phyloP scores from a whole-genome alignment of 805 yeast species.

The Ogataea methanolica region DNA sequence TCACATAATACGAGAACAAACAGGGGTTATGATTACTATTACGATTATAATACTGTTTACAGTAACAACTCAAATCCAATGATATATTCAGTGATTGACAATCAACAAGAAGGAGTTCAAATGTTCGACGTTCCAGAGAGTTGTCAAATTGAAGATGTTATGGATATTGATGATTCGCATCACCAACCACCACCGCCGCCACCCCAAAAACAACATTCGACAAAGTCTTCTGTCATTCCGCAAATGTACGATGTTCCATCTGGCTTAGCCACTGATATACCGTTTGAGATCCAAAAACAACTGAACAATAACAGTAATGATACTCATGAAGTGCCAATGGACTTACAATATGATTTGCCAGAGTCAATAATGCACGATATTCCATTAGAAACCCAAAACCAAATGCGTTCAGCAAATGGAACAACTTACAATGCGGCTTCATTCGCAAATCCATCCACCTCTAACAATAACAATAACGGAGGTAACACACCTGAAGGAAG shows the following conservation, averaged over 20 bases:
- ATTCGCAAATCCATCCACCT: too few relatives aligned
- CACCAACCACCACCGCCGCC: too few relatives aligned
- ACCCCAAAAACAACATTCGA: not conserved
- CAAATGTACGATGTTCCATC: conserved; percentile 1
- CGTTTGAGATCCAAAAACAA: conserved; percentile 1
- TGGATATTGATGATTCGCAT: conserved; percentile 19
- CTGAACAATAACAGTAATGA: not conserved
- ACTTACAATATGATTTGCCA: not conserved
- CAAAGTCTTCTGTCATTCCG: not conserved
- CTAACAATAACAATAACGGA: not conserved
- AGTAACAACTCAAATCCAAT: conserved; percentile 46
- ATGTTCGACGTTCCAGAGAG: conserved; percentile 37
- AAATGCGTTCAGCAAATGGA: not conserved
- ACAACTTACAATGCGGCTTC: not conserved
- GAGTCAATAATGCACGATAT: conserved; percentile 5
- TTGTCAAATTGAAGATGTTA: conserved; percentile 32
- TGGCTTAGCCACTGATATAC: conserved; percentile 1
- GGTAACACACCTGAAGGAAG: conserved; percentile 5
- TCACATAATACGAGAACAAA: conserved; percentile 70
- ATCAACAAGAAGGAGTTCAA: conserved; percentile 21
- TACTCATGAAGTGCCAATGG: not conserved
- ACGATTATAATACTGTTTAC: conserved; percentile 77
- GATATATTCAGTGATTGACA: conserved; percentile 13
- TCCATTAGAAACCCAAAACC: conserved; percentile 6
- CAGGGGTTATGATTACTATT: conserved; percentile 73